Base-by-base conservation (phyloP, 257 asterid genomes). In the Rubia yunnanensis region DNA sequence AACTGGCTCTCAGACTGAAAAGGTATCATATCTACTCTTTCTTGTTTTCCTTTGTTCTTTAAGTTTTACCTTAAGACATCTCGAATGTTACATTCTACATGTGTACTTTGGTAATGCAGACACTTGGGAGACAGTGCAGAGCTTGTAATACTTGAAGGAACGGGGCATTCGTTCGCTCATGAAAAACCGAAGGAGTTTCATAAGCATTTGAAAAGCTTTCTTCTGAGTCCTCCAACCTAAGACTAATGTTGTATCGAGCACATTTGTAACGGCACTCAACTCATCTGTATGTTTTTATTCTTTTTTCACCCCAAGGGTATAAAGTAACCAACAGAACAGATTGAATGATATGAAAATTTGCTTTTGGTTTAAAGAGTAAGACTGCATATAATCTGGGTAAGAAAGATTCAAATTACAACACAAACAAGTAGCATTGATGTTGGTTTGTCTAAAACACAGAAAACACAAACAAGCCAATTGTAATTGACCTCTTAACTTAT, bases 1-100 rank as follows among this genome's bases (percentile, higher is more conserved):
- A 87, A 72, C 73, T 87, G 49, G 95, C 84, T 70, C 60, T 81
- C 76, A 80, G 95, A 73, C 71, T 87, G 48, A 78, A 79, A 70
- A 82, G 90, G 89, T 87, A 5, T 44, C 52, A 44, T 14, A 44
- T 44, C 22, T 44, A 15, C 52, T 44, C 52, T 44, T 44, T 44
- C 20, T 62, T 36, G 24, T 39, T 46, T 56, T 48, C 22, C 41
- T 30, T 17, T 1, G 10, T 70, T 23, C 36, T 8, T 34, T 28
- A 22, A 18, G 2, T 15, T 22, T 28, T 30, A 28, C 27, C 27
- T 24, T 32, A 11, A 22, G 5, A 30, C n/a, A 1, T 26, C 5
- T 6, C 36, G 18, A 62, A 32, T 1, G 24, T 34, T 38, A 20
- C 27, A n/a, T 14, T 5, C 0, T 3, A 5, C 64, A 4, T 18